These are phyloP conservation scores for Trametes elegans DNA, from an alignment of 768 basidiomycete genomes.

Conservation along the genomic window DNA sequence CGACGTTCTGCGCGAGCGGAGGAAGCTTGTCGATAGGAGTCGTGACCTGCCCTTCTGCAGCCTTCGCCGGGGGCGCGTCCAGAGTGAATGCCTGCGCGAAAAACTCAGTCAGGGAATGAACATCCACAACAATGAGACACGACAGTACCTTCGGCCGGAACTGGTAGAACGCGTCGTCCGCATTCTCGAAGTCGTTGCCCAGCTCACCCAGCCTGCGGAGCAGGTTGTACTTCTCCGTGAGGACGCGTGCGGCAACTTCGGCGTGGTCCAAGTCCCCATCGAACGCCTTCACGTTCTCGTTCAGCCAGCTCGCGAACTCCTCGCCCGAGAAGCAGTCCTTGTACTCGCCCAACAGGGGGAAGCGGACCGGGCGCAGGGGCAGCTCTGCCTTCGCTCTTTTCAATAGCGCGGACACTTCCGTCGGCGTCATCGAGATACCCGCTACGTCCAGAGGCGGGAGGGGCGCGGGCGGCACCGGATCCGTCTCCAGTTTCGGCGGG, in stretches of 20 bases:
- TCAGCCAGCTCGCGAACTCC: constrained; percentile 84
- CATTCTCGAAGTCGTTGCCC: constrained; percentile 76
- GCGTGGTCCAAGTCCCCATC: constrained; percentile 76
- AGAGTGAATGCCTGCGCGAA: constrained; percentile 57
- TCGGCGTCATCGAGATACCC: constrained; percentile 65
- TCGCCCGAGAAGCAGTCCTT: constrained; percentile 86
- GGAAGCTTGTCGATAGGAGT: constrained; percentile 34
- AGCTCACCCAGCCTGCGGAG: constrained; percentile 78
- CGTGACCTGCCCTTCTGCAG: constrained; percentile 22
- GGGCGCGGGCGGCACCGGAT: constrained; percentile 38
- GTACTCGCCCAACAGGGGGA: constrained; percentile 83
- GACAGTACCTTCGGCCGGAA: constrained; percentile 70
- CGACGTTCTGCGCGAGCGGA: constrained; percentile 51
- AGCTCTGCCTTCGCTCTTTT: constrained; percentile 69
- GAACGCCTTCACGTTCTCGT: constrained; percentile 73
- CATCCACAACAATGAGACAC: neutral
- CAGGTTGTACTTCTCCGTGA: constrained; percentile 52
- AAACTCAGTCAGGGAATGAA: neutral
- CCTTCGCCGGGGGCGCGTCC: constrained; percentile 34
- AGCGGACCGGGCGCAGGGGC: constrained; percentile 66
- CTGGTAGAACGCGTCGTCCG: constrained; percentile 81
- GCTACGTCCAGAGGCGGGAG: constrained; percentile 67
- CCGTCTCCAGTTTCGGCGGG: constrained; percentile 28
- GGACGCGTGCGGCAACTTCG: constrained; percentile 61
- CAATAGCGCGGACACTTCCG: constrained; percentile 67